These are phyloP conservation scores for Torrubiella hemipterigena DNA, from an alignment of 2,329 filamentous ascomycete genomes.

Conservation along the genomic window DNA sequence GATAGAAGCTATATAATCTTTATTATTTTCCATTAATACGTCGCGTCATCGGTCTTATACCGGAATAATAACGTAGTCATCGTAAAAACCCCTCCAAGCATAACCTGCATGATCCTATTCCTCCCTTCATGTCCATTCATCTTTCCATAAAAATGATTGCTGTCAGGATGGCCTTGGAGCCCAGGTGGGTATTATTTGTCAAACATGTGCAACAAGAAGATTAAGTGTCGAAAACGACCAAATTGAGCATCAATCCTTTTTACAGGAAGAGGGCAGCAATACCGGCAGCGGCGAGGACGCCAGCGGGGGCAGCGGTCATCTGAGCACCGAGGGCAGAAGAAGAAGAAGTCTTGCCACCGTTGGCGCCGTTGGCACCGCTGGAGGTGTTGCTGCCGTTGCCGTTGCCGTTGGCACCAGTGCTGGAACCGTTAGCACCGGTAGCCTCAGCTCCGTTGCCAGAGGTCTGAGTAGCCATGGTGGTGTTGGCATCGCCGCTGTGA, in stretches of 20 bases:
- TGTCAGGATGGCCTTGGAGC: no score
- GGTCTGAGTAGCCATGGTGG: constrained; percentile 5
- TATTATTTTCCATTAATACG: no score
- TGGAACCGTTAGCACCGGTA: constrained; percentile 2
- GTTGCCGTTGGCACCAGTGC: constrained; percentile 15
- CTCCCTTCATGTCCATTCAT: no score
- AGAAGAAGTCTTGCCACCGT: constrained; percentile 5
- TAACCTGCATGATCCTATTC: no score
- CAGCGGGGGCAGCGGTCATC: constrained; percentile 30
- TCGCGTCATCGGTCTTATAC: no score
- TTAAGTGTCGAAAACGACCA: constrained; percentile 4
- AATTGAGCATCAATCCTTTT: constrained; percentile 11
- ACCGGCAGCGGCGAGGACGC: constrained; percentile 36
- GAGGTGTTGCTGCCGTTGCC: constrained; percentile 8
- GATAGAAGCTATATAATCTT: no score
- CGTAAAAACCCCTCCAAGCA: no score
- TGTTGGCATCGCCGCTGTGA: constrained; percentile 3
- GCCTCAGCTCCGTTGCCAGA: neutral
- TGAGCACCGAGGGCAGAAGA: constrained; percentile 6
- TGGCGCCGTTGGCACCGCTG: constrained; percentile 7
- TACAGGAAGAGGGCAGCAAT: constrained; percentile 37
- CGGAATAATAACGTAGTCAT: no score
- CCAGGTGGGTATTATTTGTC: constrained; percentile 29
- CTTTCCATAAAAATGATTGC: no score
- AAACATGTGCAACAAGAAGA: constrained; percentile 24